phyloP scores from a whole-genome alignment of 805 yeast species.

The Kazachstania viticola region DNA sequence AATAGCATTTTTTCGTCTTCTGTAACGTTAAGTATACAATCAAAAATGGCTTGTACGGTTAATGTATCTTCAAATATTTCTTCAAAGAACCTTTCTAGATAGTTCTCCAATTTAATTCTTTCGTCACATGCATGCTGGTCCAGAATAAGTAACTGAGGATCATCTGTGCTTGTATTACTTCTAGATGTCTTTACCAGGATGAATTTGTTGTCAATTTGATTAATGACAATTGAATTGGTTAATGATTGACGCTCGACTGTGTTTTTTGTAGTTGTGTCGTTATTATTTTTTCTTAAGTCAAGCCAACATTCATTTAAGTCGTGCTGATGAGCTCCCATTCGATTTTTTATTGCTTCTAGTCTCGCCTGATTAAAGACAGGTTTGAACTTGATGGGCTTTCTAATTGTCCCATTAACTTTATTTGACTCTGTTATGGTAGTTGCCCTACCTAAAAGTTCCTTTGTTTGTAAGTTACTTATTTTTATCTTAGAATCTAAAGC shows the following conservation, averaged over 20 bases:
- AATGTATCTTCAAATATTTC: conserved; percentile 17
- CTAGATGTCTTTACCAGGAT: conserved; percentile 32
- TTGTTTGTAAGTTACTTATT: too few relatives aligned
- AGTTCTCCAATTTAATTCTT: conserved; percentile 47
- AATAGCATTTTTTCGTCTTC: conserved; percentile 27
- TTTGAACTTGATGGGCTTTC: neutral
- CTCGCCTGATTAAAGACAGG: neutral
- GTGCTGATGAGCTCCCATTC: neutral
- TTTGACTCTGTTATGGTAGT: neutral
- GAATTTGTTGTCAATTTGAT: conserved; percentile 56
- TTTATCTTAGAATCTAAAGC: neutral
- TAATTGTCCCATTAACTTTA: too few relatives aligned
- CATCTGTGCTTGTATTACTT: neutral
- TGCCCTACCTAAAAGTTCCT: neutral
- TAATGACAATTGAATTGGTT: conserved; percentile 28
- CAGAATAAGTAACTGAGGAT: conserved; percentile 34
- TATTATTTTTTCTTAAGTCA: conserved; percentile 1
- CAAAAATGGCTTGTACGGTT: conserved; percentile 4
- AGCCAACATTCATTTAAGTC: conserved; percentile 4
- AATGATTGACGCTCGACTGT: conserved; percentile 11
- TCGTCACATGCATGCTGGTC: conserved; percentile 90
- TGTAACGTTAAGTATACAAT: conserved; percentile 12
- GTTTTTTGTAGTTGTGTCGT: neutral
- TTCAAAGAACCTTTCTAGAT: conserved; percentile 30
- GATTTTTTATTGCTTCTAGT: neutral